These are phyloP conservation scores for Wickerhamomyces tratensis DNA, from an alignment of 805 yeast species.

Conservation along the genomic window DNA sequence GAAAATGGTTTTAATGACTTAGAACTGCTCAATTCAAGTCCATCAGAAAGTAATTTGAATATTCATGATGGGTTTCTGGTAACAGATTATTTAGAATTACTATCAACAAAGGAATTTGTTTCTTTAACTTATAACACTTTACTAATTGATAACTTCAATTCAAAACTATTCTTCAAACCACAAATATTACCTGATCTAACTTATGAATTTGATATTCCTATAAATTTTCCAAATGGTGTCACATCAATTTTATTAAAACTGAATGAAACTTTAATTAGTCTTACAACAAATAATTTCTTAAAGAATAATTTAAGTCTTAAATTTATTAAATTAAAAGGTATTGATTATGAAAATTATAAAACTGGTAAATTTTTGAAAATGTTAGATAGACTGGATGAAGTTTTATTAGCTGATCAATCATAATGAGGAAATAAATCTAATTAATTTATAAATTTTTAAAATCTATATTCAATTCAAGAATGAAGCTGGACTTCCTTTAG, in stretches of 20 bases:
- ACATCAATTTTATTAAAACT: background rate
- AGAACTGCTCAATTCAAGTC: no score
- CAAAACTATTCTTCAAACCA: constrained; percentile 14
- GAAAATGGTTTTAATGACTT: no score
- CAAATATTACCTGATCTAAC: constrained; percentile 13
- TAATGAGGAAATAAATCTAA: no score
- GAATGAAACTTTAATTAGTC: background rate
- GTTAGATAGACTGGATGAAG: background rate
- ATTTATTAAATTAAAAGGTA: no score
- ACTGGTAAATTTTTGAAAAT: background rate
- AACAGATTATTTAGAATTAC: constrained; percentile 11
- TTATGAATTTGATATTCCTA: constrained; percentile 15
- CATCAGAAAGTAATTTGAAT: no score
- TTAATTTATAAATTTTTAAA: no score
- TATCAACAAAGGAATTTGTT: constrained; percentile 16
- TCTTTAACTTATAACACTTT: constrained; percentile 14
- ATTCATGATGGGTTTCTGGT: constrained; percentile 2
- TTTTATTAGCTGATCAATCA: background rate
- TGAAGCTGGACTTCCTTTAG: no score
- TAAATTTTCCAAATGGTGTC: no score
- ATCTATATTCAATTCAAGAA: no score
- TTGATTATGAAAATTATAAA: background rate
- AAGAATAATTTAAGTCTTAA: background rate
- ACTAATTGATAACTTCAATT: constrained; percentile 8
- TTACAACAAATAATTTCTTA: background rate